Evolutionary conservation across 192 early-diverging fungal species (phyloP), one percentile per base, ranked within the genome.

Genomic region (Gonapodya sp.): DNA sequence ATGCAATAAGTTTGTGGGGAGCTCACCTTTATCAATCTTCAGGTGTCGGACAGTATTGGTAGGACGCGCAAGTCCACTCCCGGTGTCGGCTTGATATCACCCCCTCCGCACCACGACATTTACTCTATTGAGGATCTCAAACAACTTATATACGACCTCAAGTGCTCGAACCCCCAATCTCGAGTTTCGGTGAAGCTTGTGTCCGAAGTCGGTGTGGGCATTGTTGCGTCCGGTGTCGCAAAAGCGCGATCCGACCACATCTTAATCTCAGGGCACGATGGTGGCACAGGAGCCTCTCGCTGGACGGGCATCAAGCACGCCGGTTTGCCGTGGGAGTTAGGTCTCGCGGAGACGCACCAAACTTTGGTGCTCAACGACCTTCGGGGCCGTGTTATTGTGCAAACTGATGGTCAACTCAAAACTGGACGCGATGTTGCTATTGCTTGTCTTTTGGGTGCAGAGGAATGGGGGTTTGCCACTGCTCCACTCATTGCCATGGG

Each of bases 271-370:
- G 97, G 97, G 31, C 97, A 99, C 84, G 97, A 99, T 86, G 97
- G 97, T 88, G 97, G 97, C 83, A 99, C 97, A 18, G 97, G 97
- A 80, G 97, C 97, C 24, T 93, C 93, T 31, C 92, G 96, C 79
- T 99, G 94, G 93, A 99, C 97, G 31, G 95, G 97, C 85, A 99
- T 99, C 86, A 96, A 98, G 87, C 96, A 98, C 81, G 96, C 97
- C 31, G 97, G 97, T 84, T 86, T 99, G 78, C 97, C 97, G 16
- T 99, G 97, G 97, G 97, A 99, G 89, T 88, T 99, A 35, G 97
- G 97, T 82, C 87, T 99, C 34, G 96, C 96, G n/a, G 97, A 99
- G 88, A 96, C 96, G 34, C 97, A 99, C 85, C 97, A 99, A 87
- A 99, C 97, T 14, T 88, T 99, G 84, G 97, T 98, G 2, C 91